A percentile compares a stretch with the other conserved stretches of the same genome.
Evolutionary conservation across 495 filamentous ascomycete species (phyloP).

Genomic region (Massariosphaeria phaeospora): DNA sequence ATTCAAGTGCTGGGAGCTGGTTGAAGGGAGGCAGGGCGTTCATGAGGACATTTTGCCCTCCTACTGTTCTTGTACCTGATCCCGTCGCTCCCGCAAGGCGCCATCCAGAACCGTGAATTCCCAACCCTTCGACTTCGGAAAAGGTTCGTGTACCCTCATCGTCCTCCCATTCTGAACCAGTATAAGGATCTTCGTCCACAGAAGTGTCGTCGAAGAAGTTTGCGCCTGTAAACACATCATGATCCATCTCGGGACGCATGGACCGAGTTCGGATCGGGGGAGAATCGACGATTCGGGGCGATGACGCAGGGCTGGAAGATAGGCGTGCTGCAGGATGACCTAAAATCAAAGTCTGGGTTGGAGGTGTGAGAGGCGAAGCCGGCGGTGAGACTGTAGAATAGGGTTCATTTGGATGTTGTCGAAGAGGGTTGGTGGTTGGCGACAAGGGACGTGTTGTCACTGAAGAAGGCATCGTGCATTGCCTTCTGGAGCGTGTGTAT

Average conservation of each 20-base stretch:
- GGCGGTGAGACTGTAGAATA: not conserved
- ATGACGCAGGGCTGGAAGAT: conserved; percentile 20
- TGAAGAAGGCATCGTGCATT: no score
- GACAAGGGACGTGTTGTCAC: no score
- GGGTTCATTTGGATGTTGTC: not conserved
- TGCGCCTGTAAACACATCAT: conserved; percentile 2
- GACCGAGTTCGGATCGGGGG: conserved; percentile 5
- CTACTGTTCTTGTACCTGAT: not conserved
- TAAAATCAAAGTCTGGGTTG: not conserved
- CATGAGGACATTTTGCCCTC: not conserved
- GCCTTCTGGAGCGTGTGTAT: no score
- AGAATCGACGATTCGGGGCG: conserved; percentile 12
- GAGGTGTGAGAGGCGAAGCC: not conserved
- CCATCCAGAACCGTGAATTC: not conserved
- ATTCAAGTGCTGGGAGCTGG: not conserved
- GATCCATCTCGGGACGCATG: conserved; percentile 20
- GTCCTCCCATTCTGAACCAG: not conserved
- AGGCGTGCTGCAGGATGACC: conserved; percentile 8
- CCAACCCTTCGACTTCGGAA: conserved; percentile 5
- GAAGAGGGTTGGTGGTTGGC: no score
- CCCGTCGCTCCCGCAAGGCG: not conserved
- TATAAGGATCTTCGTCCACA: conserved; percentile 1
- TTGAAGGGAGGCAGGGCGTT: conserved; percentile 5
- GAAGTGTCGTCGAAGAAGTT: conserved; percentile 24
- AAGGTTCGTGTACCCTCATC: conserved; percentile 2